phyloP scores from a whole-genome alignment of 805 yeast species.

The Saccharomyces mikatae region DNA sequence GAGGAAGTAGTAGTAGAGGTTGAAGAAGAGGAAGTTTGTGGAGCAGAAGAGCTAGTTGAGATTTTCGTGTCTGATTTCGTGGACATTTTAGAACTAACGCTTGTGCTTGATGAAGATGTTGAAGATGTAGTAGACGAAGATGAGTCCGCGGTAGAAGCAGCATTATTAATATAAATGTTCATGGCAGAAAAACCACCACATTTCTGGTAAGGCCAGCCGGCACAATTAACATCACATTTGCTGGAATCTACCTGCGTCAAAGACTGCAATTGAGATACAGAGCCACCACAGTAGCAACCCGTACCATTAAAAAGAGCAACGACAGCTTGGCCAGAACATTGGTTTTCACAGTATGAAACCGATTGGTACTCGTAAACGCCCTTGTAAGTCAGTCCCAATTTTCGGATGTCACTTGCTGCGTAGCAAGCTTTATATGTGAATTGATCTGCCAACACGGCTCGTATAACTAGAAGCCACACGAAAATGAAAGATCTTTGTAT shows the following conservation, averaged over 20 bases:
- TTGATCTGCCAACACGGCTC: slow-evolving; percentile 1
- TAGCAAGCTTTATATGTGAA: slow-evolving; percentile 30
- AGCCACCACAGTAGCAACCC: slow-evolving; percentile 58
- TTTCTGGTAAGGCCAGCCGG: slow-evolving; percentile 46
- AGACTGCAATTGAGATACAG: slow-evolving; percentile 24
- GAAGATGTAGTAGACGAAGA: neutral
- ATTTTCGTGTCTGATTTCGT: neutral
- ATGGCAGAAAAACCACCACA: slow-evolving; percentile 54
- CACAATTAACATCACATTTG: slow-evolving; percentile 41
- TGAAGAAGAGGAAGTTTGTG: slow-evolving; percentile 8
- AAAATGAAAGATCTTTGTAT: neutral
- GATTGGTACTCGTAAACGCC: slow-evolving; percentile 52
- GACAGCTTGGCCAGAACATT: slow-evolving; percentile 41
- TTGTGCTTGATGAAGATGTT: neutral
- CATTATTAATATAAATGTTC: slow-evolving; percentile 34
- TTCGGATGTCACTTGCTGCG: slow-evolving; percentile 18
- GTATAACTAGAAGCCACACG: neutral
- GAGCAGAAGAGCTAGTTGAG: neutral
- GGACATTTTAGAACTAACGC: neutral
- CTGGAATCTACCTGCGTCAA: slow-evolving; percentile 30
- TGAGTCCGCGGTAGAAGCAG: neutral
- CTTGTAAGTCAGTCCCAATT: slow-evolving; percentile 21
- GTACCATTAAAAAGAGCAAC: slow-evolving; percentile 48
- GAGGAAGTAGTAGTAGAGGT: neutral
- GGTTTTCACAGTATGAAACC: slow-evolving; percentile 42